Evolutionary conservation across 306 rosid species (phyloP), one percentile per base, ranked within the genome.

Genomic region (Cercis canadensis): DNA sequence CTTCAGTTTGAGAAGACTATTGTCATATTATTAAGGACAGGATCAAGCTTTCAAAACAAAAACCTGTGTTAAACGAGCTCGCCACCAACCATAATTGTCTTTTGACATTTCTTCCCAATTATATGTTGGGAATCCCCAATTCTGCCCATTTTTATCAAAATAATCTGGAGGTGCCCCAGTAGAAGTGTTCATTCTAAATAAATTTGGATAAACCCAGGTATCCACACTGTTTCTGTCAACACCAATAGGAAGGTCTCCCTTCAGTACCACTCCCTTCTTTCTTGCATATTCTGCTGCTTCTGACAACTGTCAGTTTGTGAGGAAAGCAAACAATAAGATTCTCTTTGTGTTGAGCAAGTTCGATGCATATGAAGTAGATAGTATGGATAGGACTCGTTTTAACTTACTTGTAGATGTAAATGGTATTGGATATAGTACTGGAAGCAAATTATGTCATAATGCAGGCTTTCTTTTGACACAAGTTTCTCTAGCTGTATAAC

Each of bases 111-210:
- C 98, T 80, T 94, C 96, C 98, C 98, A 94, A 73, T 94, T 94
- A 84, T 94, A 94, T 37, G 98, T 94, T 45, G 98, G 98, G 75
- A 94, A 94, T 13, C 98, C 98, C 98, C 98, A 94, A 70, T 94
- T 94, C 89, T 94, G 98, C 37, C 98, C 98, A 81, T 87, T 94
- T 89, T 94, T 90, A 84, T 90, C 97, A 81, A 94, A 94, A 84
- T 88, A 94, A 84, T 94, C 98, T 21, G 98, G 98, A 73, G 98
- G 98, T 59, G 98, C 97, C 45, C 98, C 98, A 0, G 97, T 93
- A 19, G 98, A 84, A 49, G 97, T 93, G 88, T 86, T 89, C 98
- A 93, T 93, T 69, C 98, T 92, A 62, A 93, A 93, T 57, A 93
- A 73, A 80, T 73, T 90, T 65, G 96, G 97, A 81, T 90, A 73